A percentile compares a stretch with the other conserved stretches of the same genome.
Conservation (phyloP, 2,329 filamentous ascomycete species). For the Nemania sp. region DNA sequence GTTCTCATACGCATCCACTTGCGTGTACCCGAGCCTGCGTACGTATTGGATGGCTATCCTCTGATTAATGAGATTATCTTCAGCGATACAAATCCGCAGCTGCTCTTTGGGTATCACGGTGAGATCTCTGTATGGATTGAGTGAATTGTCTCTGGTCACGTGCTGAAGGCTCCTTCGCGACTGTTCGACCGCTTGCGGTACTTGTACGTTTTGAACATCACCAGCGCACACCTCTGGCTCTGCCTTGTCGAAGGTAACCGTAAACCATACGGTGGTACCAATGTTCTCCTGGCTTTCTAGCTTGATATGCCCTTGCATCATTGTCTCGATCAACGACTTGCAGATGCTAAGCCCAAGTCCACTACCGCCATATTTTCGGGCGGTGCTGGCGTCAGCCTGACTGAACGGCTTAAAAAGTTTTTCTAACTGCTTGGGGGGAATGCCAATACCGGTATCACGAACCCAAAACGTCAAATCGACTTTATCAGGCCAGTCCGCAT, state of each 20-base stretch:
- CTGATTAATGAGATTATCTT: slow-evolving; percentile 94
- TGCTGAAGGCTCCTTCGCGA: slow-evolving; percentile 37
- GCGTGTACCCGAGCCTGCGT: slow-evolving; percentile 78
- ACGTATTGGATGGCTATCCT: slow-evolving; percentile 93
- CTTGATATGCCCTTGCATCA: slow-evolving; percentile 85
- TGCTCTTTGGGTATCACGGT: slow-evolving; percentile 75
- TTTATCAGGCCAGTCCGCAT: slow-evolving; percentile 70
- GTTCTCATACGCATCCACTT: slow-evolving; percentile 86
- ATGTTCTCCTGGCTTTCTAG: slow-evolving; percentile 75
- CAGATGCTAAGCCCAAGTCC: slow-evolving; percentile 91
- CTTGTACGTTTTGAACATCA: slow-evolving; percentile 50
- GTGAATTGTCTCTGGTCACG: slow-evolving; percentile 47
- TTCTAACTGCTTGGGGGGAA: slow-evolving; percentile 77
- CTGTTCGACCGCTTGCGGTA: slow-evolving; percentile 49
- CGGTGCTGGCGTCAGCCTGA: slow-evolving; percentile 88
- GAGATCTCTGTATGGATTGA: slow-evolving; percentile 65
- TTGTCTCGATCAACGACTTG: slow-evolving; percentile 90
- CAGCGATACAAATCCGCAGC: slow-evolving; percentile 87
- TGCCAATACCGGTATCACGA: slow-evolving; percentile 88
- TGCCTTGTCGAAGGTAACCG: slow-evolving; percentile 83
- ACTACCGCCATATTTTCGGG: slow-evolving; percentile 88
- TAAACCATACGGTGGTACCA: slow-evolving; percentile 78
- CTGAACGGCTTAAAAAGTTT: slow-evolving; percentile 93
- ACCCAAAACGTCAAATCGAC: slow-evolving; percentile 84
- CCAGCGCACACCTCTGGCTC: slow-evolving; percentile 63